These are phyloP conservation scores for Gossypium arboreum DNA, from an alignment of 345 rosid species.

Conservation along the genomic window DNA sequence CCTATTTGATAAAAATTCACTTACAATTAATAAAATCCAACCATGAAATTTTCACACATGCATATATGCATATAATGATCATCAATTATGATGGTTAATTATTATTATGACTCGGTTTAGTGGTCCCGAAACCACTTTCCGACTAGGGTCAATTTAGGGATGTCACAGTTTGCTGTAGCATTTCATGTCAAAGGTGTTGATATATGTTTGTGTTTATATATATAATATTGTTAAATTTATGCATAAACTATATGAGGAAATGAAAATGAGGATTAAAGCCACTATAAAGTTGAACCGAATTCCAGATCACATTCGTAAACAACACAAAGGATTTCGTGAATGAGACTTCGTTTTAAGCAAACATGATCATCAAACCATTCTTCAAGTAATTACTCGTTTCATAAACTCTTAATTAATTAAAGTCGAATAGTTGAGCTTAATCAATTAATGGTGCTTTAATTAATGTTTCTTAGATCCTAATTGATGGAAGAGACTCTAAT, in stretches of 20 bases:
- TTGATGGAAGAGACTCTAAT: conserved; percentile 1
- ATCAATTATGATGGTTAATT: too few relatives aligned
- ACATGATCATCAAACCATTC: conserved; percentile 3
- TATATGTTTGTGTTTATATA: too few relatives aligned
- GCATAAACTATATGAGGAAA: background rate
- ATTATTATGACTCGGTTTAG: too few relatives aligned
- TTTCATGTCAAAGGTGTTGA: too few relatives aligned
- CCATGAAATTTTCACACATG: too few relatives aligned
- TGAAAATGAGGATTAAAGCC: background rate
- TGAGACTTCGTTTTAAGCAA: conserved; percentile 1
- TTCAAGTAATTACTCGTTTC: background rate
- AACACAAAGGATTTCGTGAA: conserved; percentile 2
- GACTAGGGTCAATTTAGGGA: too few relatives aligned
- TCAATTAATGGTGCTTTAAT: background rate
- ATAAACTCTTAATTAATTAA: background rate
- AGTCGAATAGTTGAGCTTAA: background rate
- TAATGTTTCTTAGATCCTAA: background rate
- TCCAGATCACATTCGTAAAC: background rate
- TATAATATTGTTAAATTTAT: background rate
- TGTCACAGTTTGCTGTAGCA: too few relatives aligned
- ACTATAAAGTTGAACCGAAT: background rate
- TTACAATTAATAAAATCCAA: too few relatives aligned
- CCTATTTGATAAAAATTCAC: too few relatives aligned
- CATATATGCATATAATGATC: too few relatives aligned
- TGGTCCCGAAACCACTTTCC: too few relatives aligned